Evolutionary conservation across 2,329 filamentous ascomycete species (phyloP).

Genomic region (Colletotrichum sp.): DNA sequence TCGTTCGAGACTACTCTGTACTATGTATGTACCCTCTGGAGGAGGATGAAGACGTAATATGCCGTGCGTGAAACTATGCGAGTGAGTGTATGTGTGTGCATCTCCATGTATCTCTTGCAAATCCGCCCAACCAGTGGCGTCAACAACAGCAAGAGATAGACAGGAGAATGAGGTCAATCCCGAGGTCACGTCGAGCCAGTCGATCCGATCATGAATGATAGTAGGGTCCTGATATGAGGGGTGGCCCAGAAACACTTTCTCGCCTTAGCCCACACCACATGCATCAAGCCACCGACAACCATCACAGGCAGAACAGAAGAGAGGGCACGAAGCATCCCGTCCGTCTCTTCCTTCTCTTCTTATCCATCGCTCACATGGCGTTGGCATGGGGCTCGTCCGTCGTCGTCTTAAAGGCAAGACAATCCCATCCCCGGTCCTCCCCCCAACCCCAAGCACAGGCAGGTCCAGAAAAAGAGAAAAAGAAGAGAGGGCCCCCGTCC

Average conservation of each 20-base stretch:
- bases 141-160: slow-evolving; percentile 8
- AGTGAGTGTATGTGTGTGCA: neutral
- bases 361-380: neutral
- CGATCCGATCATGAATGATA: slow-evolving; percentile 1
- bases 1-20: neutral
- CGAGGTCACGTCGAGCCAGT: neutral
- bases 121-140: neutral
- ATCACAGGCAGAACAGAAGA: neutral
- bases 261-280: slow-evolving; percentile 9
- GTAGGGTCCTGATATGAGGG: slow-evolving; percentile 10
- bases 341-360: neutral
- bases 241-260: neutral
- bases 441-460: neutral
- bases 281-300: slow-evolving; percentile 17
- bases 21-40: neutral
- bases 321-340: neutral
- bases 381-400: neutral
- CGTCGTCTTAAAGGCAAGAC: neutral
- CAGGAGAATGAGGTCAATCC: neutral
- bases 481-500: neutral
- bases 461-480: neutral
- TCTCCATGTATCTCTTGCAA: slow-evolving; percentile 1
- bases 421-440: neutral
- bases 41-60: neutral
- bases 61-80: neutral